These are phyloP conservation scores for Mucor lusitanicus DNA, from an alignment of 371 early-diverging fungal species.

Conservation along the genomic window DNA sequence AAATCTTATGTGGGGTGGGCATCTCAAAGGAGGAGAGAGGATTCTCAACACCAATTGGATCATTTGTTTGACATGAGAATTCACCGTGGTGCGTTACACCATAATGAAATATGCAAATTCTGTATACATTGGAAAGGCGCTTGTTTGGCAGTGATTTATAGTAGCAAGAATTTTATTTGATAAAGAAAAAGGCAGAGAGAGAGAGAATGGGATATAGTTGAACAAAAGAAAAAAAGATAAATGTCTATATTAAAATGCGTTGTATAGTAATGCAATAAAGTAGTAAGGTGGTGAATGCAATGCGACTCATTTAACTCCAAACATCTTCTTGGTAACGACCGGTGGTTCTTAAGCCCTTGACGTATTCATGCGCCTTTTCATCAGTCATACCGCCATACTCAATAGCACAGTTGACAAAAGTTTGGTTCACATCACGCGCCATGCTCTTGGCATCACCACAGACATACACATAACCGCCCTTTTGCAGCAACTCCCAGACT, in stretches of 20 bases:
- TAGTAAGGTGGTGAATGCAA: background rate
- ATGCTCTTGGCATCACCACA: conserved; percentile 97
- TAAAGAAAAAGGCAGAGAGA: background rate
- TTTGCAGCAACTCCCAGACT: conserved; percentile 73
- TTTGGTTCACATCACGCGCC: conserved; percentile 88
- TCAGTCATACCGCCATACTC: conserved; percentile 70
- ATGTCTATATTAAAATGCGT: background rate
- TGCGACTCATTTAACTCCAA: conserved; percentile 68
- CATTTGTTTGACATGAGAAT: too few species aligned
- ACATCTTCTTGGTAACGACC: conserved; percentile 95
- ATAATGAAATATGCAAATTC: too few species aligned
- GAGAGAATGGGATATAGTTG: background rate
- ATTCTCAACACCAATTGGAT: too few species aligned
- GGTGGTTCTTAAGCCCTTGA: conserved; percentile 79
- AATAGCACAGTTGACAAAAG: conserved; percentile 69
- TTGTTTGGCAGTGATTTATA: background rate
- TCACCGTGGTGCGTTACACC: too few species aligned
- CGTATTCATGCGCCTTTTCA: conserved; percentile 70
- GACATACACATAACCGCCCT: conserved; percentile 85
- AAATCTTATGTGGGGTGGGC: too few species aligned
- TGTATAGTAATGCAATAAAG: background rate
- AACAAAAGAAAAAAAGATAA: background rate
- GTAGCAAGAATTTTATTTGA: background rate
- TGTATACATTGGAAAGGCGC: too few species aligned
- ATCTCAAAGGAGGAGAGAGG: too few species aligned